A percentile compares a stretch with the other conserved stretches of the same genome.
These are phyloP conservation scores for Xerocomellus dryophilus DNA, from an alignment of 768 basidiomycete species.

Conservation along the genomic window DNA sequence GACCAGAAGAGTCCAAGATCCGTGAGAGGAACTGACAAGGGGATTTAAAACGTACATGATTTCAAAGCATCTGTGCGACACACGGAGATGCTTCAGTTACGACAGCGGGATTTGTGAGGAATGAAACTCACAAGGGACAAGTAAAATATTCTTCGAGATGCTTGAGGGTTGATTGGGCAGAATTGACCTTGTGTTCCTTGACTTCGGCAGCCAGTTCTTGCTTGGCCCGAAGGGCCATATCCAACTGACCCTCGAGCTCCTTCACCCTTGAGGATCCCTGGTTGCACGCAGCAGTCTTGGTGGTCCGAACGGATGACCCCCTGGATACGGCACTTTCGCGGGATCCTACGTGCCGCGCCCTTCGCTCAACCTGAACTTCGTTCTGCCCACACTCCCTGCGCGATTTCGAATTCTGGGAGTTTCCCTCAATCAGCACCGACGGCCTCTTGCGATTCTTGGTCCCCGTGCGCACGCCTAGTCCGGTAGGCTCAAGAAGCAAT, in stretches of 20 bases:
- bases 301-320: not conserved
- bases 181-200: slow-evolving; percentile 36
- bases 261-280: slow-evolving; percentile 36
- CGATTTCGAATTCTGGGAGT: slow-evolving; percentile 1
- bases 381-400: slow-evolving; percentile 16
- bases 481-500: not conserved
- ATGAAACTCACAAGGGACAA: slow-evolving; percentile 54
- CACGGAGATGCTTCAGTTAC: slow-evolving; percentile 12
- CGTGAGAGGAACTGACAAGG: slow-evolving; percentile 4
- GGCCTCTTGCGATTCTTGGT: slow-evolving; percentile 12
- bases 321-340: not conserved
- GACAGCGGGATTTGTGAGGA: slow-evolving; percentile 2
- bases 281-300: slow-evolving; percentile 25
- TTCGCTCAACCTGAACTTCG: not conserved
- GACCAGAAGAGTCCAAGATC: not conserved
- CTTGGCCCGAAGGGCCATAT: slow-evolving; percentile 39
- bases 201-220: slow-evolving; percentile 41
- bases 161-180: slow-evolving; percentile 38
- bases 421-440: not conserved
- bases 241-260: slow-evolving; percentile 43
- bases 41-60: slow-evolving; percentile 39
- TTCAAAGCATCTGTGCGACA: slow-evolving; percentile 54
- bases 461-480: not conserved
- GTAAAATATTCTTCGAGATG: slow-evolving; percentile 62
- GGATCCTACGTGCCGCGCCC: not conserved